These are phyloP conservation scores for Botrytis deweyae DNA, from an alignment of 2,329 filamentous ascomycete species.

Conservation along the genomic window DNA sequence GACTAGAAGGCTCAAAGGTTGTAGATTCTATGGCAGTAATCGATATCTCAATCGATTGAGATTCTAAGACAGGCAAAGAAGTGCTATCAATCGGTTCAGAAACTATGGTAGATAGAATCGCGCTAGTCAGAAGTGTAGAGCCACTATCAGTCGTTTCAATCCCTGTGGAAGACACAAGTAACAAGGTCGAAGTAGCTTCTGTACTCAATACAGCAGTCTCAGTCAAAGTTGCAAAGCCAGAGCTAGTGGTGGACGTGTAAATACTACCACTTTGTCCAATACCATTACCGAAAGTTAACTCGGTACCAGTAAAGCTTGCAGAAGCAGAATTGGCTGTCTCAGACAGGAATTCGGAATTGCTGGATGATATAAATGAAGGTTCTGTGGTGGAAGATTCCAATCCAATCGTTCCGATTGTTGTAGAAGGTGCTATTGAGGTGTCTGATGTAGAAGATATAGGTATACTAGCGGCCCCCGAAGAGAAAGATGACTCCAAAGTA, in stretches of 20 bases:
- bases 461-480: background rate
- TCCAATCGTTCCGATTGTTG: background rate
- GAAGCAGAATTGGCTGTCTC: background rate
- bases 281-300: background rate
- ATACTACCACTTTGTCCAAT: constrained; percentile 12
- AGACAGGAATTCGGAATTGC: background rate
- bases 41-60: background rate
- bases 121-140: background rate
- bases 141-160: background rate
- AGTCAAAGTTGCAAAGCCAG: background rate
- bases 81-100: background rate
- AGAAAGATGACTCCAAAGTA: constrained; percentile 1
- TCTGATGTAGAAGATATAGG: background rate
- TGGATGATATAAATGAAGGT: background rate
- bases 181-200: background rate
- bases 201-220: background rate
- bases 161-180: background rate
- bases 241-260: background rate
- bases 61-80: background rate
- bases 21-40: background rate
- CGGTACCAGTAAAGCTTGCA: background rate
- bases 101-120: background rate
- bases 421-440: background rate
- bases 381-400: background rate
- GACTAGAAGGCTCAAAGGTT: background rate